Percentiles rank a stretch among this genome's conserved stretches.
Evolutionary conservation across 352 stramenopile genomes (phyloP).

Genomic region (Pythium volutum): DNA sequence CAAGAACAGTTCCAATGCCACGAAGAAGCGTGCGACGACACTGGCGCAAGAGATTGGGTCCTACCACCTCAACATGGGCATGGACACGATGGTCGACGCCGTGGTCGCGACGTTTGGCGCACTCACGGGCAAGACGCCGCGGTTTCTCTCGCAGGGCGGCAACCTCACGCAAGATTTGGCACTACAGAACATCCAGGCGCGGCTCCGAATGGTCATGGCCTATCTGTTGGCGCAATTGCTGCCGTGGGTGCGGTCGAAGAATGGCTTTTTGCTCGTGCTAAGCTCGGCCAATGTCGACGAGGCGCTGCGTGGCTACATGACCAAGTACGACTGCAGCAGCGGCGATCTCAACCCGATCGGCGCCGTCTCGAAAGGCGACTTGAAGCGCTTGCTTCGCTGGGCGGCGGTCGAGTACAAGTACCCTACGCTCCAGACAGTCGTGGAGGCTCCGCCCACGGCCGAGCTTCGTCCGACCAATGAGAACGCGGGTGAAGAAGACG

Average conservation of each 20-base stretch:
- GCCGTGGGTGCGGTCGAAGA: slow-evolving; percentile 94
- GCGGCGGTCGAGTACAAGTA: slow-evolving; percentile 91
- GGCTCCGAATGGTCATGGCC: slow-evolving; percentile 97
- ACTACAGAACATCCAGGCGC: slow-evolving; percentile 98
- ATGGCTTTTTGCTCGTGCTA: slow-evolving; percentile 97
- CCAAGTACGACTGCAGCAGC: slow-evolving; percentile 99
- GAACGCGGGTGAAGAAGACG: slow-evolving; percentile 46
- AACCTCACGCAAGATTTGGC: slow-evolving; percentile 94
- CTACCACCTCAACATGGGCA: slow-evolving; percentile 95
- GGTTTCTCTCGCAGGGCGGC: slow-evolving; percentile 88
- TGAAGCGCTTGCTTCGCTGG: slow-evolving; percentile 97
- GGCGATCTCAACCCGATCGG: slow-evolving; percentile 99
- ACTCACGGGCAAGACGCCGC: slow-evolving; percentile 88
- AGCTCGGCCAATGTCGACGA: slow-evolving; percentile 99
- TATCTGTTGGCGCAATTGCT: slow-evolving; percentile 98
- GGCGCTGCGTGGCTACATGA: slow-evolving; percentile 98
- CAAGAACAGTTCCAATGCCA: slow-evolving; percentile 92
- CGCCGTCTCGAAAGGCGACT: slow-evolving; percentile 93
- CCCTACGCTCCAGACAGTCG: slow-evolving; percentile 89
- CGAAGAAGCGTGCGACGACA: slow-evolving; percentile 83
- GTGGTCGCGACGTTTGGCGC: slow-evolving; percentile 76
- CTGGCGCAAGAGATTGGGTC: slow-evolving; percentile 92
- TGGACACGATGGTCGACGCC: slow-evolving; percentile 94
- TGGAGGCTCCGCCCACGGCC: slow-evolving; percentile 93
- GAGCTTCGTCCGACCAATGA: slow-evolving; percentile 90